Evolutionary conservation across 805 yeast species (phyloP), one percentile per base, ranked within the genome.

Genomic region (Jamesozyma gamospora): DNA sequence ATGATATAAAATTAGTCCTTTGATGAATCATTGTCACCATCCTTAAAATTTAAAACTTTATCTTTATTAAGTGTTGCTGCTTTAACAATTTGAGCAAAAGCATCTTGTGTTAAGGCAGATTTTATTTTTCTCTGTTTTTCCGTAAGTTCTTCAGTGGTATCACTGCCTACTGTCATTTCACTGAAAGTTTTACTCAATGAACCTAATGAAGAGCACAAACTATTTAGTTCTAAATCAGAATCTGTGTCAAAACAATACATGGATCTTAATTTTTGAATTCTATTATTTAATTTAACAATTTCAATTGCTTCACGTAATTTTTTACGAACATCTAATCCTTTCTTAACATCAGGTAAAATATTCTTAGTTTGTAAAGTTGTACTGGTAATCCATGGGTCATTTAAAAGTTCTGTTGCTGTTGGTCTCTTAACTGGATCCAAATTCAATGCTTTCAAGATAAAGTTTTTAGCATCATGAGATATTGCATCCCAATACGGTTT

Each of bases 251-350:
- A 77, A 32, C 50, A 64, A 29, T 60, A 82, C 52, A 77, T 53
- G 39, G 69, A 67, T 62, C 79, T 77, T 56, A 90, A 71, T 47
- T 78, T 77, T 52, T 74, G 67, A 58, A 88, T 76, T 56, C 83
- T 74, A 62, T 86, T 87, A 52, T 81, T 77, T 63, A 88, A 73
- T 49, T 77, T 77, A 40, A 88, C 87, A 53, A 84, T 69, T 58
- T 86, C 92, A 48, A 84, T 79, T 26, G 90, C 96, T 50, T 82
- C 83, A 51, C 79, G 75, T 66, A 92, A 79, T 62, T 81, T 87
- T 53, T 74, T 71, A 53, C 82, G 84, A 19, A 95, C 94, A 56
- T 81, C 77, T 70, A 86, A 83, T 32, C 84, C 85, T 55, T 77
- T 77, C 65, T 75, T 76, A 62, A 90, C 79, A 55, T 69, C 72